These are phyloP conservation scores for Diutina neorugosa DNA, from an alignment of 1,139 yeast genomes.

Conservation along the genomic window DNA sequence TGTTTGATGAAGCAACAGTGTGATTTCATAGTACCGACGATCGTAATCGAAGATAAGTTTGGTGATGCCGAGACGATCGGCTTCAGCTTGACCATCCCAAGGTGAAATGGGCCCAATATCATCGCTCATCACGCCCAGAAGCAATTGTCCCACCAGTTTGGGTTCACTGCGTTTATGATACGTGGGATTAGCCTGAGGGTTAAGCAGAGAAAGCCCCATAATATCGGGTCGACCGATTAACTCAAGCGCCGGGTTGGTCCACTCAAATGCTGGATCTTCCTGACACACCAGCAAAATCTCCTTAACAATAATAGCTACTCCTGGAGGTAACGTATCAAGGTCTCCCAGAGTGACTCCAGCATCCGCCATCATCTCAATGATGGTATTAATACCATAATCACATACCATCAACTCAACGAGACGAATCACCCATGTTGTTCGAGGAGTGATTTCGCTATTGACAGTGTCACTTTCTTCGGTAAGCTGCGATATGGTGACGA, in stretches of 20 bases:
- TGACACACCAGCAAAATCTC: constrained; percentile 50
- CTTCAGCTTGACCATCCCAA: constrained; percentile 11
- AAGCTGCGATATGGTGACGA: constrained; percentile 55
- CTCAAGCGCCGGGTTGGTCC: constrained; percentile 38
- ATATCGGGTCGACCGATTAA: constrained; percentile 63
- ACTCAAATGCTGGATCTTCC: constrained; percentile 38
- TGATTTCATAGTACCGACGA: constrained; percentile 68
- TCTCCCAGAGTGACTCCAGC: constrained; percentile 38
- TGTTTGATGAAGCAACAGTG: constrained; percentile 59
- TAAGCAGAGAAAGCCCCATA: constrained; percentile 15
- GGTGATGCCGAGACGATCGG: constrained; percentile 33
- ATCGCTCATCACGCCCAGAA: not conserved
- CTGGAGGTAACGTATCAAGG: constrained; percentile 64
- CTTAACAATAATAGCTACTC: constrained; percentile 53
- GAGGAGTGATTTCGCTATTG: constrained; percentile 52
- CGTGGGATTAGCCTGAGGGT: not conserved
- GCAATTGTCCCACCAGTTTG: not conserved
- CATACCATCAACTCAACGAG: constrained; percentile 55
- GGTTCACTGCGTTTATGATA: not conserved
- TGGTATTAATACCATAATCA: constrained; percentile 36
- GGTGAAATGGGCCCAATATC: constrained; percentile 5
- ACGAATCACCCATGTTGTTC: constrained; percentile 45
- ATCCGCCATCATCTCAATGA: constrained; percentile 49
- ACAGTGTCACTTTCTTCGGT: constrained; percentile 52
- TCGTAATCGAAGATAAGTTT: constrained; percentile 66